These are phyloP conservation scores for Camelina hispida DNA, from an alignment of 345 rosid species.

Conservation along the genomic window DNA sequence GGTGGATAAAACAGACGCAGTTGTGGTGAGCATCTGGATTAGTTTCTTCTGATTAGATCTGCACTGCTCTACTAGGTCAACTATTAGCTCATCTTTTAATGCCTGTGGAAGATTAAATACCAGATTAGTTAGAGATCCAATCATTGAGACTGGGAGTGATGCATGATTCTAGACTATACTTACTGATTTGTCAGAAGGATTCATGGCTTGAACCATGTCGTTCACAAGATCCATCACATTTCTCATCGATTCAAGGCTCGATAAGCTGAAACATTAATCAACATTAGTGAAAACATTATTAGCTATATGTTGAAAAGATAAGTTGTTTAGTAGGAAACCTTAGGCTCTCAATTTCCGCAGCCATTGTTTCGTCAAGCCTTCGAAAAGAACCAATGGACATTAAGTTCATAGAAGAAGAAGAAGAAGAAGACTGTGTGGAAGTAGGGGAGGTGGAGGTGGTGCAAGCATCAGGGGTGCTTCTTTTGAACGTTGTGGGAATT, in stretches of 20 bases:
- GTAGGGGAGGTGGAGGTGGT: slow-evolving; percentile 52
- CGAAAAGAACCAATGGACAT: slow-evolving; percentile 76
- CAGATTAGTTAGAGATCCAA: not conserved
- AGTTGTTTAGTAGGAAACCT: slow-evolving; percentile 15
- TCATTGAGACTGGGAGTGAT: not conserved
- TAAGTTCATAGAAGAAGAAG: slow-evolving; percentile 58
- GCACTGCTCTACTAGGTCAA: slow-evolving; percentile 80
- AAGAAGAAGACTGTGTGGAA: slow-evolving; percentile 39
- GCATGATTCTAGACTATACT: slow-evolving; percentile 25
- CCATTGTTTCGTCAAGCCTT: slow-evolving; percentile 97
- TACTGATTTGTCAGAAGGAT: slow-evolving; percentile 67
- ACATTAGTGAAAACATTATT: not conserved
- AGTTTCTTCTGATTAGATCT: slow-evolving; percentile 88
- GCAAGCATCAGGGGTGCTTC: slow-evolving; percentile 83
- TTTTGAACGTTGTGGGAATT: slow-evolving; percentile 69
- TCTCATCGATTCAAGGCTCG: slow-evolving; percentile 80
- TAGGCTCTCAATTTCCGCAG: slow-evolving; percentile 71
- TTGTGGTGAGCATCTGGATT: slow-evolving; percentile 90
- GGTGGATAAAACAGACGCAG: slow-evolving; percentile 61
- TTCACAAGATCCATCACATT: slow-evolving; percentile 74
- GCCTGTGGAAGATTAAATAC: slow-evolving; percentile 53
- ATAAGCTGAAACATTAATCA: slow-evolving; percentile 52
- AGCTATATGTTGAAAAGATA: not conserved
- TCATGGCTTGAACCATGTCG: slow-evolving; percentile 93
- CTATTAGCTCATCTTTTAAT: slow-evolving; percentile 86